Percentiles rank a stretch among this genome's conserved stretches.
Evolutionary conservation across 176 grass and related monocot genomes (phyloP).

Genomic region (Carex myosuroides): DNA sequence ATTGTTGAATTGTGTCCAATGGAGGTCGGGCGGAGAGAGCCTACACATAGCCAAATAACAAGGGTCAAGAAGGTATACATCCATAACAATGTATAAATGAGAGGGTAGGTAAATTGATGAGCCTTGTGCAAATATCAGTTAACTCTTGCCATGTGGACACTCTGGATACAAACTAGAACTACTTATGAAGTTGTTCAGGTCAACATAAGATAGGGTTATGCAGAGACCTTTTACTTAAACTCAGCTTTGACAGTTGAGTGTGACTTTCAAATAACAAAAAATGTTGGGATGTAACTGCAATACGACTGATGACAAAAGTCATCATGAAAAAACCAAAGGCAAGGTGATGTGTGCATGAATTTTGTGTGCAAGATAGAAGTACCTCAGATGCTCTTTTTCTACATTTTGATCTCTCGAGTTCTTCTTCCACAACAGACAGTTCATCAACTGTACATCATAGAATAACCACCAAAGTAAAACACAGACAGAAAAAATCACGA

Average conservation of each 20-base stretch:
- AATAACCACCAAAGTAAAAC: neutral
- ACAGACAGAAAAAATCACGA: neutral
- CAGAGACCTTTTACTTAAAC: neutral
- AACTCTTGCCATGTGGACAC: neutral
- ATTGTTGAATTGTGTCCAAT: constrained; percentile 44
- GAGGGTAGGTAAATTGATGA: neutral
- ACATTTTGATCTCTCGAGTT: constrained; percentile 61
- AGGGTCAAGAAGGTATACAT: constrained; percentile 12
- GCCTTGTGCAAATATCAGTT: neutral
- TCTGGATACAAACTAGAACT: neutral
- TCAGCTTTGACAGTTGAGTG: neutral
- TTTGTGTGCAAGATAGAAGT: neutral
- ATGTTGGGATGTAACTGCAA: neutral
- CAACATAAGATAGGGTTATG: neutral
- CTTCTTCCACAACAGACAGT: constrained; percentile 52
- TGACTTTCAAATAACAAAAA: neutral
- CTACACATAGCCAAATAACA: constrained; percentile 37
- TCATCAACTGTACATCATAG: constrained; percentile 57
- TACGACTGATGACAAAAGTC: neutral
- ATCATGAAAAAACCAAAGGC: neutral
- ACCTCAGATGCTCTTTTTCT: constrained; percentile 78
- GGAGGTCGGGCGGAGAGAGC: constrained; percentile 42
- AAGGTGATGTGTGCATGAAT: neutral
- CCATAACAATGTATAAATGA: neutral
- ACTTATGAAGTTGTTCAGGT: neutral